A percentile compares a stretch with the other conserved stretches of the same genome.
Conservation (phyloP, 805 yeast species). For the Scheffersomyces stipitis region DNA sequence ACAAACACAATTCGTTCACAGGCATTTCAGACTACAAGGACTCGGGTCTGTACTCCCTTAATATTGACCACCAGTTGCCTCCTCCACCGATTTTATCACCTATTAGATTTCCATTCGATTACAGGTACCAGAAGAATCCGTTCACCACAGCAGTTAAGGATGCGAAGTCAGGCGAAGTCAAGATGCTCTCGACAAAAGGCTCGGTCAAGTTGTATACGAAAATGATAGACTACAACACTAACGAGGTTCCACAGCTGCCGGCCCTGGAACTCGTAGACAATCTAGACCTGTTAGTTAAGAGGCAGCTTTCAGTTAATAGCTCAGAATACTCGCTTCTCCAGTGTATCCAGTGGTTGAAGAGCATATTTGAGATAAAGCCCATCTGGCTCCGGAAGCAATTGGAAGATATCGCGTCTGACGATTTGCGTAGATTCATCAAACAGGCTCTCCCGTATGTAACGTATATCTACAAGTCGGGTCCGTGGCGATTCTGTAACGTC, state of each 20-base stretch:
- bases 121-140: slow-evolving; percentile 75
- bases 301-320: slow-evolving; percentile 35
- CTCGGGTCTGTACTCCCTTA: slow-evolving; percentile 18
- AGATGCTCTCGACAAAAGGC: slow-evolving; percentile 45
- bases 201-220: slow-evolving; percentile 54
- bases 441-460: slow-evolving; percentile 84
- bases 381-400: slow-evolving; percentile 83
- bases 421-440: slow-evolving; percentile 49
- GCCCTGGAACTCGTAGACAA: slow-evolving; percentile 45
- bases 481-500: slow-evolving; percentile 89
- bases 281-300: slow-evolving; percentile 26
- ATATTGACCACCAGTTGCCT: slow-evolving; percentile 58
- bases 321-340: slow-evolving; percentile 34
- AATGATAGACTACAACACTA: slow-evolving; percentile 47
- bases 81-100: slow-evolving; percentile 87
- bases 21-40: slow-evolving; percentile 29
- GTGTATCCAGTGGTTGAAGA: slow-evolving; percentile 43
- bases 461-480: slow-evolving; percentile 82
- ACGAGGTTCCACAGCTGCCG: slow-evolving; percentile 49
- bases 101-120: slow-evolving; percentile 72
- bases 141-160: slow-evolving; percentile 46
- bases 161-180: slow-evolving; percentile 59
- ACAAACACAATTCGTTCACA: slow-evolving; percentile 19
- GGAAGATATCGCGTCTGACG: slow-evolving; percentile 51
- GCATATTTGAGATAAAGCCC: slow-evolving; percentile 68